A percentile compares a stretch with the other conserved stretches of the same genome.
These are phyloP conservation scores for Salvia miltiorrhiza DNA, from an alignment of 257 asterid genomes.

Conservation along the genomic window DNA sequence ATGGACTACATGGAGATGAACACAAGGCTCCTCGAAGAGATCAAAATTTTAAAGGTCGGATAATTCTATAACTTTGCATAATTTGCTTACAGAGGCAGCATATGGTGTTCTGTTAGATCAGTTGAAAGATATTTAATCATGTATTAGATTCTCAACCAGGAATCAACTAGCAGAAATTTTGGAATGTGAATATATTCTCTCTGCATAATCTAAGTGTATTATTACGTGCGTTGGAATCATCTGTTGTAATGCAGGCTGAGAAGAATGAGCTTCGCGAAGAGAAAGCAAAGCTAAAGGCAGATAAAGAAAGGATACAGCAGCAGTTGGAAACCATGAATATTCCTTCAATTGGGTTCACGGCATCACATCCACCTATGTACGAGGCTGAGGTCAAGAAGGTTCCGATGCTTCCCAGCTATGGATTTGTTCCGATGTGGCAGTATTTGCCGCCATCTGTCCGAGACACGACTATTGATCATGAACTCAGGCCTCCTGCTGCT, in stretches of 20 bases:
- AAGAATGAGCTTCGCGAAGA: conserved; percentile 80
- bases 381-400: conserved; percentile 51
- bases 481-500: conserved; percentile 84
- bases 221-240: too few relatives aligned
- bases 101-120: too few relatives aligned
- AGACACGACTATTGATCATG: conserved; percentile 69
- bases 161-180: too few relatives aligned
- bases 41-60: conserved; percentile 65
- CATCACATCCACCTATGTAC: conserved; percentile 39
- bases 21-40: conserved; percentile 67
- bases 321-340: conserved; percentile 45
- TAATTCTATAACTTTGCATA: too few relatives aligned
- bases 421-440: conserved; percentile 78
- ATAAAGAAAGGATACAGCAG: conserved; percentile 62
- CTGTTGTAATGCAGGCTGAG: conserved; percentile 65
- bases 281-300: conserved; percentile 59
- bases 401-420: conserved; percentile 59
- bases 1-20: conserved; percentile 50
- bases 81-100: too few relatives aligned
- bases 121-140: too few relatives aligned
- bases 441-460: conserved; percentile 57
- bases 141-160: too few relatives aligned
- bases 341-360: too few relatives aligned
- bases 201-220: too few relatives aligned
- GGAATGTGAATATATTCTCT: too few relatives aligned